Conservation (phyloP, 305 asterid species). For the Galium porrigens region DNA sequence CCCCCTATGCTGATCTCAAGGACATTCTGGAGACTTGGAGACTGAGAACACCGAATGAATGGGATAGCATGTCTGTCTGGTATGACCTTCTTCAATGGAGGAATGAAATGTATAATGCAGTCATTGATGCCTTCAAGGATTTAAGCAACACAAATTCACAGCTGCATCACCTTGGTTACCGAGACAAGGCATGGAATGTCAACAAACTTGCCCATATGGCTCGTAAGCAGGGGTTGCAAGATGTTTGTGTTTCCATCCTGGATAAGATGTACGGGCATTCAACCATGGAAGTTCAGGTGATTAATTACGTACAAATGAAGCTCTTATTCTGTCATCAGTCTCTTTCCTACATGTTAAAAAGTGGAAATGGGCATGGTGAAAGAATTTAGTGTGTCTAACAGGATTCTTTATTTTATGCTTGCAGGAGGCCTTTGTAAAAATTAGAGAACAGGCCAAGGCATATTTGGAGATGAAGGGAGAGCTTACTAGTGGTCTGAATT, state of each 20-base stretch:
- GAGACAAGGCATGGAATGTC: constrained; percentile 99
- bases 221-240: constrained; percentile 88
- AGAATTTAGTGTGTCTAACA: neutral
- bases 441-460: constrained; percentile 98
- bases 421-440: constrained; percentile 98
- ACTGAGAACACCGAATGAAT: constrained; percentile 96
- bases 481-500: constrained; percentile 83
- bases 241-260: constrained; percentile 83
- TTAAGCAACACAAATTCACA: constrained; percentile 66
- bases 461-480: constrained; percentile 97
- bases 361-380: neutral
- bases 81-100: constrained; percentile 97
- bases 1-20: constrained; percentile 84
- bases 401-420: constrained; percentile 15
- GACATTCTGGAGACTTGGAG: constrained; percentile 99
- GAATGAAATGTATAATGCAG: constrained; percentile 93
- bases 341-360: neutral
- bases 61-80: constrained; percentile 99
- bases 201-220: constrained; percentile 95
- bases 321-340: neutral
- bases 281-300: constrained; percentile 98
- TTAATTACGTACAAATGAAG: constrained; percentile 2
- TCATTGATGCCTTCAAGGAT: constrained; percentile 92
- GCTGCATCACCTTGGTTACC: constrained; percentile 93
- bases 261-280: constrained; percentile 99